These are phyloP conservation scores for Didymella keratinophila DNA, from an alignment of 2,329 filamentous ascomycete genomes.

Conservation along the genomic window DNA sequence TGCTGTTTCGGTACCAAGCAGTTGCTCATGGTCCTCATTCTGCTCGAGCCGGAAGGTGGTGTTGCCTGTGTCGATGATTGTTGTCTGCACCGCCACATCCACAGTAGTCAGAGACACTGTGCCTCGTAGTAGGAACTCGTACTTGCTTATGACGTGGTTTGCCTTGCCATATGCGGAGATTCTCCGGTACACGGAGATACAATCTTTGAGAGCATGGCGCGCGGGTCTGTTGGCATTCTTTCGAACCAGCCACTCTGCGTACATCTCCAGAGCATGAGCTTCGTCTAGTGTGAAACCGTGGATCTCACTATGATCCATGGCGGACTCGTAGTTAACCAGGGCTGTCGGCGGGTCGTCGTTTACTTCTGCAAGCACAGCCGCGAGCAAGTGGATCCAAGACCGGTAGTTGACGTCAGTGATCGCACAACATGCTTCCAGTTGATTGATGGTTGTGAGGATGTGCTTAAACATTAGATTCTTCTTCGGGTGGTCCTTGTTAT, in stretches of 20 bases:
- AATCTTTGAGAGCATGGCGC: conserved; percentile 72
- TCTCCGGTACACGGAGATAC: conserved; percentile 72
- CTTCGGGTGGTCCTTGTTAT: conserved; percentile 48
- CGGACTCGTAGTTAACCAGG: conserved; percentile 71
- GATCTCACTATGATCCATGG: conserved; percentile 74
- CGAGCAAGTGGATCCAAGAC: conserved; percentile 71
- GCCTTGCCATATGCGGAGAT: conserved; percentile 75
- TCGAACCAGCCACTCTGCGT: conserved; percentile 74
- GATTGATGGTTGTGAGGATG: conserved; percentile 64
- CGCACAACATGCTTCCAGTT: conserved; percentile 69
- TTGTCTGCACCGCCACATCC: conserved; percentile 74
- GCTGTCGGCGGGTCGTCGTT: conserved; percentile 61
- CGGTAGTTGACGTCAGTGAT: conserved; percentile 76
- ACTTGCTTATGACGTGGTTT: conserved; percentile 71
- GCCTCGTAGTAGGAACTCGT: conserved; percentile 71
- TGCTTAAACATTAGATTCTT: conserved; percentile 60
- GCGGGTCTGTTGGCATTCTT: conserved; percentile 72
- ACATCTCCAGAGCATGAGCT: conserved; percentile 75
- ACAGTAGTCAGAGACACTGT: conserved; percentile 66
- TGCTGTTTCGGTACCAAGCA: conserved; percentile 49
- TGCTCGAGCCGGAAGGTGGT: conserved; percentile 54
- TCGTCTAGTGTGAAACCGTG: conserved; percentile 75
- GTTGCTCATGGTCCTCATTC: conserved; percentile 53
- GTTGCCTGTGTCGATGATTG: conserved; percentile 61
- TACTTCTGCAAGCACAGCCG: conserved; percentile 73